Conservation (phyloP, 1,139 yeast genomes). For the Candida sanyaensis region DNA sequence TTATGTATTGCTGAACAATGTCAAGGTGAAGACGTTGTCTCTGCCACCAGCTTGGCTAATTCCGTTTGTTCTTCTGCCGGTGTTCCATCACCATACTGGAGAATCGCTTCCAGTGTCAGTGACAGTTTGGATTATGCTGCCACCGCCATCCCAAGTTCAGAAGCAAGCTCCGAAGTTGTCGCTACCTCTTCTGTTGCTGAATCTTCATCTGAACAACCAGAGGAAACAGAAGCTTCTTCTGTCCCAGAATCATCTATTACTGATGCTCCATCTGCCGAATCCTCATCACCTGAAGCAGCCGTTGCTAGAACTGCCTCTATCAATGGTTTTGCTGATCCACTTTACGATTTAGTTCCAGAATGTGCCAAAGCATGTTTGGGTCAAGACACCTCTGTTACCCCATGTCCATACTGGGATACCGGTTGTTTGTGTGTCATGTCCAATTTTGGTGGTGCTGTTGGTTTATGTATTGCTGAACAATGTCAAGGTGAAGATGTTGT, state of each 20-base stretch:
- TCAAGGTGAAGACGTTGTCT: slow-evolving; percentile 34
- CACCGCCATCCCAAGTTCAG: slow-evolving; percentile 5
- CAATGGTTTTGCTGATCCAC: slow-evolving; percentile 40
- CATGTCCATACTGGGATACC: slow-evolving; percentile 40
- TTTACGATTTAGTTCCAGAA: slow-evolving; percentile 22
- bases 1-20: slow-evolving; percentile 31
- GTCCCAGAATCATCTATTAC: not conserved
- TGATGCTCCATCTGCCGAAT: not conserved
- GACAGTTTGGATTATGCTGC: slow-evolving; percentile 34
- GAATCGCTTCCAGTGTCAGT: slow-evolving; percentile 36
- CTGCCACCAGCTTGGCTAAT: slow-evolving; percentile 39
- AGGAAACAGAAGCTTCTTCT: too few relatives aligned
- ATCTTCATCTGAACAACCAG: too few relatives aligned
- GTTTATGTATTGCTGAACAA: slow-evolving; percentile 28
- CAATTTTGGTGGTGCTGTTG: slow-evolving; percentile 28
- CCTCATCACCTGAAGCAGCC: slow-evolving; percentile 26
- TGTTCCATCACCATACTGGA: slow-evolving; percentile 42
- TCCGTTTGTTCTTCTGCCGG: slow-evolving; percentile 46
- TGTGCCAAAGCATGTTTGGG: slow-evolving; percentile 24
- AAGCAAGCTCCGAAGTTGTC: slow-evolving; percentile 10
- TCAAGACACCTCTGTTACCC: slow-evolving; percentile 24
- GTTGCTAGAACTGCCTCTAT: slow-evolving; percentile 36
- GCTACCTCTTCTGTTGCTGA: slow-evolving; percentile 5
- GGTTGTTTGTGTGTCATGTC: slow-evolving; percentile 41
- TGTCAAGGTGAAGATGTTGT: slow-evolving; percentile 39